These are phyloP conservation scores for Entonaema liquescens DNA, from an alignment of 495 filamentous ascomycete genomes.

Conservation along the genomic window DNA sequence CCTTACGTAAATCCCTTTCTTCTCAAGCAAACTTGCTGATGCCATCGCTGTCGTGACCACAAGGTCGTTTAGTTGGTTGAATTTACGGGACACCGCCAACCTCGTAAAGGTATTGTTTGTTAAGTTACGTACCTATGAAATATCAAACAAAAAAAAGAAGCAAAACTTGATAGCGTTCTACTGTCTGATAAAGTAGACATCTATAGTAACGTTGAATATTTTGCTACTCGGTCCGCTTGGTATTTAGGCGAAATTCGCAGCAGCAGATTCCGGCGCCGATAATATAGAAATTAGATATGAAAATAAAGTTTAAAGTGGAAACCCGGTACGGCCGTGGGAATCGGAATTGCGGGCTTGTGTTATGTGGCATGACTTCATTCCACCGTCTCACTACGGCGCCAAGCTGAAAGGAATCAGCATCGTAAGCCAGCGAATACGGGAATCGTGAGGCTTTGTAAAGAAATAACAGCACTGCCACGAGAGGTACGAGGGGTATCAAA, in stretches of 20 bases:
- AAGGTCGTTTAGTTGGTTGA: neutral
- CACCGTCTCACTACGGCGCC: conserved; percentile 21
- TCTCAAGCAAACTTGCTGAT: neutral
- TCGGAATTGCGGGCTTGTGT: conserved; percentile 11
- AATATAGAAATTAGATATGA: conserved; percentile 6
- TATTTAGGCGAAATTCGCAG: neutral
- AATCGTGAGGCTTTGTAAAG: neutral
- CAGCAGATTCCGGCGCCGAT: neutral
- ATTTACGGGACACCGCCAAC: neutral
- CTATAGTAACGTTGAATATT: neutral
- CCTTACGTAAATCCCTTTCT: neutral
- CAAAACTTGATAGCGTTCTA: neutral
- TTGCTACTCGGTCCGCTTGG: neutral
- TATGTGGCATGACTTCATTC: conserved; percentile 37
- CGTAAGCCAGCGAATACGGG: conserved; percentile 23
- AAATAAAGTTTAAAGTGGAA: neutral
- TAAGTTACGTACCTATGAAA: neutral
- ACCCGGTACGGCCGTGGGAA: conserved; percentile 10
- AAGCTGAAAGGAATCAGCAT: conserved; percentile 7
- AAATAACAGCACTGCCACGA: conserved; percentile 21
- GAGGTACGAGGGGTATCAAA: neutral
- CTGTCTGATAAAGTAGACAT: neutral
- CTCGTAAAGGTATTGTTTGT: neutral
- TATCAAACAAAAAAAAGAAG: conserved; percentile 1
- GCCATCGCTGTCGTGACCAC: neutral